These are phyloP conservation scores for Nitzschia putrida DNA, from an alignment of 108 stramenopile species.

Conservation along the genomic window DNA sequence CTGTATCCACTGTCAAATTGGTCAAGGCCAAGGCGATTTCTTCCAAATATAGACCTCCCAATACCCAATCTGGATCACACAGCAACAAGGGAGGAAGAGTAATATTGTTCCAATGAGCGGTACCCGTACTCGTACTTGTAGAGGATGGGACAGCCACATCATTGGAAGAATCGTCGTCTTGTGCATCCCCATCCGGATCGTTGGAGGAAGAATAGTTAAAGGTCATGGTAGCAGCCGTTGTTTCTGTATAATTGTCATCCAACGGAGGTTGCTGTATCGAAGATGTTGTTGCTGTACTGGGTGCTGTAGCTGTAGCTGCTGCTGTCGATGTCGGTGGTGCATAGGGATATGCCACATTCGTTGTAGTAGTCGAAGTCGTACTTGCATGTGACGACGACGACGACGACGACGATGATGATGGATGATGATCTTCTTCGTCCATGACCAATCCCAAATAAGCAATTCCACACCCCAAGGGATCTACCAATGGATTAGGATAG, in stretches of 20 bases:
- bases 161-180: neutral
- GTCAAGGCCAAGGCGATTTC: slow-evolving; percentile 39
- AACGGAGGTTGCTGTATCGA: neutral
- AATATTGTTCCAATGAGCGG: neutral
- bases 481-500: slow-evolving; percentile 48
- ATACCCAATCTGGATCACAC: slow-evolving; percentile 69
- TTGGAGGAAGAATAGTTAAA: neutral
- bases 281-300: too few species aligned
- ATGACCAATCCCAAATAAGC: slow-evolving; percentile 27
- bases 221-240: neutral
- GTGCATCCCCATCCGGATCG: neutral
- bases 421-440: neutral
- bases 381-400: neutral
- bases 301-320: too few species aligned
- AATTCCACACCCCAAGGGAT: slow-evolving; percentile 53
- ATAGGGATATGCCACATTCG: neutral
- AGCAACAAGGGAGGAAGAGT: slow-evolving; percentile 20
- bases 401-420: neutral
- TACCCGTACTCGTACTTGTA: too few species aligned
- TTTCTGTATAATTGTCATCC: neutral
- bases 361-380: neutral
- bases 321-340: neutral
- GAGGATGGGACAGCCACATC: neutral
- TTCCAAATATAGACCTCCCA: slow-evolving; percentile 52
- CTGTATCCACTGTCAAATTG: slow-evolving; percentile 31